Conservation (phyloP, 805 yeast genomes). For the Kodamaea laetipori region DNA sequence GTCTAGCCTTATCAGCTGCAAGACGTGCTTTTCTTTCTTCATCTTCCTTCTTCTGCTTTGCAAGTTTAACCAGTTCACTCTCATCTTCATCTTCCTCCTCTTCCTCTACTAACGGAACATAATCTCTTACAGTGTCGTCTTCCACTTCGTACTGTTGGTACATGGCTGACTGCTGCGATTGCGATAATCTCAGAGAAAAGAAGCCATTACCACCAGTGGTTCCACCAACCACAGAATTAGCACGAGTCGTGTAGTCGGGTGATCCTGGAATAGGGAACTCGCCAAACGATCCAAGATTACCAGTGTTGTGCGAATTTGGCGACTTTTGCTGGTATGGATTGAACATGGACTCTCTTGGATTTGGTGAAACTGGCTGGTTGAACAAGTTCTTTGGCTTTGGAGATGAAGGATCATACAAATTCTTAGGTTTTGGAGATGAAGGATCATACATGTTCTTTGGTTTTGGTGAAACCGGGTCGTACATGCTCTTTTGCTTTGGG, state of each 20-base stretch:
- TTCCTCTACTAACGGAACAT: conserved; percentile 44
- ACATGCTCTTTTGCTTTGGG: conserved; percentile 11
- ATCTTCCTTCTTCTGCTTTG: conserved; percentile 22
- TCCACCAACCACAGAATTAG: conserved; percentile 44
- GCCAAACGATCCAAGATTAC: conserved; percentile 29
- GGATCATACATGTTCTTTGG: conserved; percentile 21
- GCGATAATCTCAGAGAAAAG: conserved; percentile 43
- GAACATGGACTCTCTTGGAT: conserved; percentile 22
- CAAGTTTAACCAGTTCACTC: conserved; percentile 20
- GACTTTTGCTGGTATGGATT: conserved; percentile 28
- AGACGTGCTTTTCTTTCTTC: conserved; percentile 18
- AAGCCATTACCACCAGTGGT: conserved; percentile 24
- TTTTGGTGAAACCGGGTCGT: neutral
- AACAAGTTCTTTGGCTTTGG: conserved; percentile 14
- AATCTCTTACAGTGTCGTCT: conserved; percentile 47
- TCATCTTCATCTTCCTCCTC: conserved; percentile 49
- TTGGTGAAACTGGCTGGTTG: conserved; percentile 5
- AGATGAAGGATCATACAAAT: conserved; percentile 11
- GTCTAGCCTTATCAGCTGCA: conserved; percentile 40
- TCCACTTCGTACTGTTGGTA: conserved; percentile 48
- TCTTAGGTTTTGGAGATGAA: conserved; percentile 2
- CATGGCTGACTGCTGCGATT: conserved; percentile 45
- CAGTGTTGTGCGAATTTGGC: neutral
- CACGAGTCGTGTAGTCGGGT: conserved; percentile 47
- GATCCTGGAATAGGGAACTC: conserved; percentile 49